These are phyloP conservation scores for Pistacia atlantica DNA, from an alignment of 345 rosid species.

Conservation along the genomic window DNA sequence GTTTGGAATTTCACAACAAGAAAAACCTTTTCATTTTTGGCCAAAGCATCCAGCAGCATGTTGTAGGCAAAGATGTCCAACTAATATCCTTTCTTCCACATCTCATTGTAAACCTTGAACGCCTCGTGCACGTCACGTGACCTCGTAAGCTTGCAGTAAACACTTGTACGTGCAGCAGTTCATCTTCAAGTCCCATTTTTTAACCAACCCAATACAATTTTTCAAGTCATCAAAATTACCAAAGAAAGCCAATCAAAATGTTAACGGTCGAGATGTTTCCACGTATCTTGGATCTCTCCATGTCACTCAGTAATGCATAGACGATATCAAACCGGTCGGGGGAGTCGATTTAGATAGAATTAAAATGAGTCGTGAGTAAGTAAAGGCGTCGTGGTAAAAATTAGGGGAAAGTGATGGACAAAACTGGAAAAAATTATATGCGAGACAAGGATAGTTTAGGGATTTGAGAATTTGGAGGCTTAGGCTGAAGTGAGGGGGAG, in stretches of 20 bases:
- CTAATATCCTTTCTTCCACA: constrained; percentile 67
- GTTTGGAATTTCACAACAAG: neutral
- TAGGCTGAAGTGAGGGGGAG: constrained; percentile 69
- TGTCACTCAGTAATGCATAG: constrained; percentile 49
- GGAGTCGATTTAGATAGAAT: constrained; percentile 73
- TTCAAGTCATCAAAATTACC: constrained; percentile 57
- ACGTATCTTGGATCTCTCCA: constrained; percentile 50
- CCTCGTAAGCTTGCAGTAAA: constrained; percentile 75
- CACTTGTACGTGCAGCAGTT: constrained; percentile 82
- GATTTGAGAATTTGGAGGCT: constrained; percentile 81
- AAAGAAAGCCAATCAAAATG: constrained; percentile 66
- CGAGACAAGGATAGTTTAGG: constrained; percentile 71
- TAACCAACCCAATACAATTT: constrained; percentile 50
- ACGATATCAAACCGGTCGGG: constrained; percentile 49
- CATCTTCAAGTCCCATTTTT: constrained; percentile 80
- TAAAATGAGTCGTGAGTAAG: constrained; percentile 67
- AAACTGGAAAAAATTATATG: constrained; percentile 60
- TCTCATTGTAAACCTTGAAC: constrained; percentile 57
- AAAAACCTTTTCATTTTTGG: constrained; percentile 45
- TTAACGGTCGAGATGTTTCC: constrained; percentile 84
- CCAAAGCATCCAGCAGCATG: constrained; percentile 88
- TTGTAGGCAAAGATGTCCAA: constrained; percentile 81
- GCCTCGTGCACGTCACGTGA: constrained; percentile 57
- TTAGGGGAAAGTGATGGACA: constrained; percentile 55
- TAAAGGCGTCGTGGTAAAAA: constrained; percentile 61